Evolutionary conservation across 805 yeast genomes (phyloP), one percentile per base, ranked within the genome.

Genomic region (Pichia heedii): DNA sequence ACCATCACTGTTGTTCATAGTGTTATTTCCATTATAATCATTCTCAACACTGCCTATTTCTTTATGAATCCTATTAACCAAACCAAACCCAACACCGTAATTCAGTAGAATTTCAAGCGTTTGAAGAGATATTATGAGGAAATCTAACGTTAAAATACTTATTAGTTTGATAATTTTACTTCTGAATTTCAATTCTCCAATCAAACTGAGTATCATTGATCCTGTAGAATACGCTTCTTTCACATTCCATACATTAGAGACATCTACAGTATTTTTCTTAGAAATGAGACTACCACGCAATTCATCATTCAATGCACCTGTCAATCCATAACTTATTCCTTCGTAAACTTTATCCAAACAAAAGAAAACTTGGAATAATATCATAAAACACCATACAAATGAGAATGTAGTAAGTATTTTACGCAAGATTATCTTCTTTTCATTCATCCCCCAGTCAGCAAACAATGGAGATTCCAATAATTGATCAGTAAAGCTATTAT

Each of bases 181-280:
- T 2, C 36, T 21, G 41, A 55, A 60, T 36, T 48, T 44, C 11
- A 45, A 22, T 39, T 76, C 79, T 0, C 81, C 81, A 20, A 74
- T 67, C 18, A 73, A 50, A 47, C 71, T 74, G 22, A 74, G 40
- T 3, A 67, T 52, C 18, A 67, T 45, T n/a, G 63, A 53, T 1
- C 76, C 76, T 48, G 66, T 58, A 2, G 56, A 55, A 32, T 58
- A 58, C 1, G 58, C 56, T 4, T 49, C 33, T 27, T 41, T 45
- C 7, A 38, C 24, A 22, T 21, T 39, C 50, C 50, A 42, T 2
- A 19, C 19, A 33, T 44, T 22, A 2, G 16, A 15, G 36, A 50
- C 54, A 9, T 32, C 16, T 10, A 27, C 9, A 22, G 37, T 13
- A n/a, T 40, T 26, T 37, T 36, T 10, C 44, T n/a, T n/a, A n/a